Evolutionary conservation across 1,139 yeast genomes (phyloP), one percentile per base, ranked within the genome.

Genomic region (Spathaspora sp.): DNA sequence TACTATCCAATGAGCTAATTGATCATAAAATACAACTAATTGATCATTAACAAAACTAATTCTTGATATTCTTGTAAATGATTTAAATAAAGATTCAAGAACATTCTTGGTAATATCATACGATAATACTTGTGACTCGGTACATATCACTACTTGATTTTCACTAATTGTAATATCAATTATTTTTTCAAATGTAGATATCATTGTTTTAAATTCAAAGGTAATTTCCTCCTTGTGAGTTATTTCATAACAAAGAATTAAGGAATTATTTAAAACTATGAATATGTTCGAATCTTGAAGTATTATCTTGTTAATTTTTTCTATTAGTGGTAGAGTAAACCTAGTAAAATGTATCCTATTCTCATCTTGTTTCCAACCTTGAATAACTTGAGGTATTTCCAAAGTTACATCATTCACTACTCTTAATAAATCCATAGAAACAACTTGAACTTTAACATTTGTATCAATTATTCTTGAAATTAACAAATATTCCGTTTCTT

Each of bases 361-460:
- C 3, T n/a, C 11, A 11, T 33, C 20, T 36, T 45, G 47, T 23
- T 16, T 23, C 52, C 52, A 49, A 9, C 52, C 50, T 31, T 43
- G 39, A 36, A 37, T 26, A 20, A 36, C 17, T 18, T 38, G 38
- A 15, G 39, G 34, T 16, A 43, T 11, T 8, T 39, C 38, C 9
- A 49, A 20, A 2, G 23, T 43, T 4, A 44, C 41, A 18, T 46
- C 46, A 29, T 54, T 49, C 4, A 53, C 46, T 1, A 61, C 48
- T 41, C 63, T 47, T 39, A 63, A 55, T 7, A 57, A 54, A 8
- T 53, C 49, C 11, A 59, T 50, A 1, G 63, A 58, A 4, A 63
- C 46, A 1, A 62, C 43, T 9, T 56, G 40, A 9, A 62, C 18
- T 17, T 57, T 57, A 4, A 63, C 34, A 2, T 29, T 39, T 6